Base-by-base conservation (phyloP, 441 rosid species). In the Omphalea diandra region DNA sequence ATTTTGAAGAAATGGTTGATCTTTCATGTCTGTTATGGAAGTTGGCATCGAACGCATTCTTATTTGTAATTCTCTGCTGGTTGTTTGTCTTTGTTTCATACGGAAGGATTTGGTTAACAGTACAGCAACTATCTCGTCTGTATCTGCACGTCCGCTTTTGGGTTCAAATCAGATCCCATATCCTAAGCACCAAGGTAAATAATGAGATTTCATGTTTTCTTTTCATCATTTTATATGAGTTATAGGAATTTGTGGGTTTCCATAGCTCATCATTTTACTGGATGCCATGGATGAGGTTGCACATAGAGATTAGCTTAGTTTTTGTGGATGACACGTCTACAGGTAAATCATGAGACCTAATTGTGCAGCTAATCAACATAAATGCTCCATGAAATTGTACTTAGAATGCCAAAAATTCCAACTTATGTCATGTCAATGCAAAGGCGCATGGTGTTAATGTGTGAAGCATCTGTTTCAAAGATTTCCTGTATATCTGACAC, bases 121-220 rank as follows among this genome's bases (percentile, higher is more conserved):
- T 61, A 61, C 79, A 53, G 79, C 84, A 62, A 81, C 84, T 47
- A 68, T 85, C 35, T 60, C 93, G 43, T 85, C 83, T 22, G 76
- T 79, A 70, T 75, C 91, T 60, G 76, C 82, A 9, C 80, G 83
- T 68, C 90, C 98, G 75, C 75, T 79, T 60, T 73, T 84, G 57
- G 57, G 79, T n/a, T 63, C 82, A 0, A 85, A 82, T 73, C 92
- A 88, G 66, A 76, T 83, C 65, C 97, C 81, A 68, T 88, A 80
- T 78, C 85, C 87, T 14, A 93, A 90, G 79, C 90, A 83, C 74
- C 98, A 87, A 84, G 98, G 98, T 90, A 83, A 24, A 15, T 49
- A 32, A 18, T 22, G 27, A 47, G 33, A 35, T 46, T 69, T 67
- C 29, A n/a, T 69, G 44, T 58, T 15, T 26, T 29, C 58, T 40